Base-by-base conservation (phyloP, 148 eudicot species). In the Dysphania ambrosioides region DNA sequence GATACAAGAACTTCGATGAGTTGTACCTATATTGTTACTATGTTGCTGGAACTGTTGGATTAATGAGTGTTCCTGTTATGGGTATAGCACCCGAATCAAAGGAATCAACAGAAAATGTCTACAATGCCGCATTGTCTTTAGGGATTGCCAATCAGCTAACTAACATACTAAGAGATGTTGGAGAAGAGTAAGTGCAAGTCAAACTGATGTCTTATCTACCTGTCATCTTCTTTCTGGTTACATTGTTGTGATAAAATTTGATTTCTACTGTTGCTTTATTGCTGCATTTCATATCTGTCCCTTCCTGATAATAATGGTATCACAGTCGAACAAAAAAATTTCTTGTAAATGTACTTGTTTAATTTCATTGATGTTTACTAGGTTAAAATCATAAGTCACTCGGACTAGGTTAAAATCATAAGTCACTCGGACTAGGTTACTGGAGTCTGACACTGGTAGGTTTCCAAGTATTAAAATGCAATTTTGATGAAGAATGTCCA, bases 141-240 rank as follows among this genome's bases (percentile, higher is more conserved):
- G 91, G 89, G 36, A 85, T 90, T 2, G 91, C 83, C 3, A 88
- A 85, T 80, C 93, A 89, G 60, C 85, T 89, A 0, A 86, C 88
- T 19, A 89, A 89, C 77, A 87, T 89, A 73, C 90, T 90, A n/a
- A 77, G 94, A 82, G 94, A 90, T 66, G 89, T 90, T 9, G 88
- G 82, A 77, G 94, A 90, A 80, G 91, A 90, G 91, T 87, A 70
- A 78, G 98, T 85, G 27, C 66, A 8, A 38, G 32, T 16, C 10
- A 41, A 57, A 19, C 59, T 6, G 0, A 13, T 68, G 53, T 32
- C 62, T 11, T 53, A 16, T 2, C n/a, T 23, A n/a, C 51, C 40
- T 13, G 5, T 69, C 49, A 2, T 67, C 15, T 5, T 66, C 78
- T n/a, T n/a, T n/a, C 5, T 68, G 24, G 32, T 16, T 30, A 30